phyloP scores from a whole-genome alignment of 345 rosid species.

The Erysimum cheiranthoides region DNA sequence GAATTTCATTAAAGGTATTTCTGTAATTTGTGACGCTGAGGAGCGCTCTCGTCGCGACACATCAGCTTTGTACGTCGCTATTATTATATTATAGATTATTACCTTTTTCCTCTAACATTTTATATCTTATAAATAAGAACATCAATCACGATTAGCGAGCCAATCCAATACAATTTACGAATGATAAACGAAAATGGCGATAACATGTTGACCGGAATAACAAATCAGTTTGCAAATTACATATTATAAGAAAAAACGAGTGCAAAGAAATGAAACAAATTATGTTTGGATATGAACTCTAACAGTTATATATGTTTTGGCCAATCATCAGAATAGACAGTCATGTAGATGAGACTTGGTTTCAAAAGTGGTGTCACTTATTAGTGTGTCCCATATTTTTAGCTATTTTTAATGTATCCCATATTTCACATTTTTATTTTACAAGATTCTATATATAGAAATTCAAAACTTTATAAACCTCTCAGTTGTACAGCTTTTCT shows the following conservation, averaged over 20 bases:
- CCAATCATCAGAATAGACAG: neutral
- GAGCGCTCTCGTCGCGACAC: too few species aligned
- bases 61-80: too few species aligned
- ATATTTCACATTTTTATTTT: neutral
- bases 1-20: too few species aligned
- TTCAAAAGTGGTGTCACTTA: neutral
- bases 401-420: neutral
- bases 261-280: neutral
- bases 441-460: neutral
- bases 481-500: neutral
- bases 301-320: neutral
- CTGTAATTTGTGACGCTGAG: too few species aligned
- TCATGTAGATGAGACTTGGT: neutral
- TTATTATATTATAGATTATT: neutral
- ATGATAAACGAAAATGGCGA: neutral
- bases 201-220: neutral
- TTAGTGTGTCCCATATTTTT: neutral
- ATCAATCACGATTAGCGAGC: neutral
- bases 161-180: neutral
- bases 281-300: neutral
- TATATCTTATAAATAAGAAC: neutral
- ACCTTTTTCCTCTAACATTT: neutral
- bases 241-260: neutral
- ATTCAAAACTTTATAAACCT: slow-evolving; percentile 34
- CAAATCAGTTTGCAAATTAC: neutral